A percentile compares a stretch with the other conserved stretches of the same genome.
Evolutionary conservation across 768 basidiomycete genomes (phyloP).

Genomic region (Russula sp.): DNA sequence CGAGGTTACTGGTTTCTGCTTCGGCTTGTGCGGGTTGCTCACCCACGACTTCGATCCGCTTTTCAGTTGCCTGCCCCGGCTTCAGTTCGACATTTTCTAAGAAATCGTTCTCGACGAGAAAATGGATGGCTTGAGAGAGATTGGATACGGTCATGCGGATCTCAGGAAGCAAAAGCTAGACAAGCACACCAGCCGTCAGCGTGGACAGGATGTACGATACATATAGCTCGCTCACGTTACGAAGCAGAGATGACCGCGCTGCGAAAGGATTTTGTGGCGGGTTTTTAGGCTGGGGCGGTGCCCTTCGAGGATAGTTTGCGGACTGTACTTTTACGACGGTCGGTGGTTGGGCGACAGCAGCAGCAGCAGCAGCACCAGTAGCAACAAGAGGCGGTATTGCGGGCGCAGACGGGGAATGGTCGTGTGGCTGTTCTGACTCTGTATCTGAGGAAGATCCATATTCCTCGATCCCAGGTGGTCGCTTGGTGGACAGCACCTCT

Average conservation of each 20-base stretch:
- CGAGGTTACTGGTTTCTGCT: background rate
- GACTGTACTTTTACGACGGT: slow-evolving; percentile 7
- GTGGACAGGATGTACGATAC: slow-evolving; percentile 9
- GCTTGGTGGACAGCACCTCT: slow-evolving; percentile 55
- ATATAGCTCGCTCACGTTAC: slow-evolving; percentile 55
- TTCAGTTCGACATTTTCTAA: slow-evolving; percentile 70
- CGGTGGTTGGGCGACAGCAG: background rate
- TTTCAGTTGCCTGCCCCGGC: slow-evolving; percentile 67
- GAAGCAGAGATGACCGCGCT: slow-evolving; percentile 63
- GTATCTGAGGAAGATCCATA: slow-evolving; percentile 14
- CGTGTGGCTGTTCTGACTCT: background rate
- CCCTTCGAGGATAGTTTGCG: slow-evolving; percentile 25
- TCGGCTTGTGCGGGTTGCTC: slow-evolving; percentile 23
- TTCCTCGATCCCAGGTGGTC: slow-evolving; percentile 20
- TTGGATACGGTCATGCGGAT: slow-evolving; percentile 86
- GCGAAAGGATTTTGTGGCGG: slow-evolving; percentile 59
- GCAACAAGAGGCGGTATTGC: background rate
- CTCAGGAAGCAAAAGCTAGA: slow-evolving; percentile 74
- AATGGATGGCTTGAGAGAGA: slow-evolving; percentile 86
- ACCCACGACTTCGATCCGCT: slow-evolving; percentile 55
- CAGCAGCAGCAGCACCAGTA: background rate
- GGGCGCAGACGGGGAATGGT: background rate
- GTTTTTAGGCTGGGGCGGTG: slow-evolving; percentile 41
- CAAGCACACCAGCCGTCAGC: background rate
- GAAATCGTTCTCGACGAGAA: slow-evolving; percentile 87